Percentiles rank a stretch among this genome's conserved stretches.
Conservation (phyloP, 768 basidiomycete species). For the Multifurca ochricompacta region DNA sequence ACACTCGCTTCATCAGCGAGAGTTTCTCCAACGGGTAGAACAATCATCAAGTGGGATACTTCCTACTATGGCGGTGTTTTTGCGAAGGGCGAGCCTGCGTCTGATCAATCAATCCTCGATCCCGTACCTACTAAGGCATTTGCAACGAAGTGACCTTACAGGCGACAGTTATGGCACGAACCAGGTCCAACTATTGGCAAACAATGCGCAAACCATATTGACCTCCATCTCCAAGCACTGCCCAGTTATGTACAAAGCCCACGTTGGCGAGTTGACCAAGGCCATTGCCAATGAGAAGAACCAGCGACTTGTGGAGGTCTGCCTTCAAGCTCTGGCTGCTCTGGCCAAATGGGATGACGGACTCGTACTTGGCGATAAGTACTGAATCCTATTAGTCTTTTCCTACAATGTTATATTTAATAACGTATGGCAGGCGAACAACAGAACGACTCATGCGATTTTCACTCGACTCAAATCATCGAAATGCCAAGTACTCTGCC, state of each 20-base stretch:
- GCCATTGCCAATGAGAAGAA: slow-evolving; percentile 60
- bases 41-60: slow-evolving; percentile 53
- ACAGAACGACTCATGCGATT: slow-evolving; percentile 55
- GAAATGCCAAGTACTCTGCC: slow-evolving; percentile 81
- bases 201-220: slow-evolving; percentile 46
- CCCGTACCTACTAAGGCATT: slow-evolving; percentile 66
- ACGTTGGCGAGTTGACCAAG: slow-evolving; percentile 69
- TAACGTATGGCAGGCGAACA: slow-evolving; percentile 42
- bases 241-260: slow-evolving; percentile 63
- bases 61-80: slow-evolving; percentile 59
- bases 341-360: slow-evolving; percentile 52
- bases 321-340: slow-evolving; percentile 70
- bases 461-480: slow-evolving; percentile 49
- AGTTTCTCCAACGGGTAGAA: slow-evolving; percentile 71
- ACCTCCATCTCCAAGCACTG: slow-evolving; percentile 65
- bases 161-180: slow-evolving; percentile 32
- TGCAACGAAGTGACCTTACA: slow-evolving; percentile 37
- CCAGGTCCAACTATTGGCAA: slow-evolving; percentile 32
- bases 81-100: slow-evolving; percentile 63
- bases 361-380: slow-evolving; percentile 60
- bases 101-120: slow-evolving; percentile 83
- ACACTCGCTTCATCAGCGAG: slow-evolving; percentile 42
- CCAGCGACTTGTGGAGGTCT: slow-evolving; percentile 47
- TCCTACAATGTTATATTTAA: neutral
- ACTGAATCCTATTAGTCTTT: neutral